phyloP scores from a whole-genome alignment of 805 yeast genomes.

The Pichia phayaonensis region DNA sequence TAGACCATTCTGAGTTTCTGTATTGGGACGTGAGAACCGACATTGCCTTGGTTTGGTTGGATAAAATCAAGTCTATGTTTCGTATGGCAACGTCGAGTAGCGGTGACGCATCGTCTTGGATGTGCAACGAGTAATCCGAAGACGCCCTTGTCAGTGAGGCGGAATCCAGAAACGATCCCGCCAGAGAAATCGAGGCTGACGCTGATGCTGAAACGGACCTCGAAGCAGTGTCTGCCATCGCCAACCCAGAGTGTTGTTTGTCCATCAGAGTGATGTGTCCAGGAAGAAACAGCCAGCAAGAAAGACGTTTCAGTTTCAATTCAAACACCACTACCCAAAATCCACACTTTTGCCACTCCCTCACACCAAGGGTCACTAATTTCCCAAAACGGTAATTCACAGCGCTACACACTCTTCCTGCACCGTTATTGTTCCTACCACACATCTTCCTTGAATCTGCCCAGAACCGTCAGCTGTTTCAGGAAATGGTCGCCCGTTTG shows the following conservation, averaged over 20 bases:
- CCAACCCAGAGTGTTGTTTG: too few species aligned
- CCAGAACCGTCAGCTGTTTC: slow-evolving; percentile 66
- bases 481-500: slow-evolving; percentile 63
- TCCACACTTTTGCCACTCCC: neutral
- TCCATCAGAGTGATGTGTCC: too few species aligned
- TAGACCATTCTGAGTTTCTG: slow-evolving; percentile 37
- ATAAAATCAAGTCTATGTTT: slow-evolving; percentile 34
- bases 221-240: too few species aligned
- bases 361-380: neutral
- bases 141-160: slow-evolving; percentile 21
- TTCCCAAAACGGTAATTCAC: neutral
- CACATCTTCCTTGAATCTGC: slow-evolving; percentile 91
- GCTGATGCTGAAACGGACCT: neutral
- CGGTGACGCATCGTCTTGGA: slow-evolving; percentile 19
- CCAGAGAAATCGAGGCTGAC: neutral
- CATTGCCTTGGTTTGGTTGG: slow-evolving; percentile 42
- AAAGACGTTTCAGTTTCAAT: neutral
- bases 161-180: slow-evolving; percentile 9
- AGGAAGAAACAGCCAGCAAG: too few species aligned
- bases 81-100: slow-evolving; percentile 20
- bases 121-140: slow-evolving; percentile 22
- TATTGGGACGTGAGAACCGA: slow-evolving; percentile 39
- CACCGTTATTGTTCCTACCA: slow-evolving; percentile 45
- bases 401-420: neutral
- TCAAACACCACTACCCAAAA: too few species aligned